These are phyloP conservation scores for Cryptococcus wingfieldii DNA, from an alignment of 1,284 basidiomycete species.

Conservation along the genomic window DNA sequence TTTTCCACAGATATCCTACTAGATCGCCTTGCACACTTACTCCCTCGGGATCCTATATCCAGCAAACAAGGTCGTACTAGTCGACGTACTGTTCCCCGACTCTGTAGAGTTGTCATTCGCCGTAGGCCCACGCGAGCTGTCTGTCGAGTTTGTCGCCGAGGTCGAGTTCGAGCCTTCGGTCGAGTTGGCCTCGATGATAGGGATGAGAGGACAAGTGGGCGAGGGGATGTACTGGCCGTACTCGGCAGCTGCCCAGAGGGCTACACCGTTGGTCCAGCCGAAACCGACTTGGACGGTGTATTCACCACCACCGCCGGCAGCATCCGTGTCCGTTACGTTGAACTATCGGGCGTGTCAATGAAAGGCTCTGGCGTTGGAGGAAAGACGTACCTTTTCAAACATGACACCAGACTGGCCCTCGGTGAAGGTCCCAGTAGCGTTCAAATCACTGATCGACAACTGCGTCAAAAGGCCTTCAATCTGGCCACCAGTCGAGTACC, in stretches of 20 bases:
- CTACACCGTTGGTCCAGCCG: slow-evolving; percentile 87
- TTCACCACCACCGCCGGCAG: slow-evolving; percentile 78
- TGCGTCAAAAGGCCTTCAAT: slow-evolving; percentile 65
- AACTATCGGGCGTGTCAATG: slow-evolving; percentile 27
- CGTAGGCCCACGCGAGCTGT: slow-evolving; percentile 9
- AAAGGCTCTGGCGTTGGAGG: background rate
- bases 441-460: slow-evolving; percentile 66
- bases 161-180: slow-evolving; percentile 10
- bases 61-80: slow-evolving; percentile 7
- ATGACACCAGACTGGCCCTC: slow-evolving; percentile 55
- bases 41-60: slow-evolving; percentile 17
- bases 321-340: slow-evolving; percentile 64
- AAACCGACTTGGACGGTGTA: slow-evolving; percentile 55
- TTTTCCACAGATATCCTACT: background rate
- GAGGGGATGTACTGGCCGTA: slow-evolving; percentile 63
- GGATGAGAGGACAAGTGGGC: slow-evolving; percentile 62
- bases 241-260: slow-evolving; percentile 65
- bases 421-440: slow-evolving; percentile 58
- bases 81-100: background rate
- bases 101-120: slow-evolving; percentile 7
- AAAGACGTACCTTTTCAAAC: slow-evolving; percentile 66
- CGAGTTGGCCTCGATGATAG: slow-evolving; percentile 43
- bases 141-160: background rate
- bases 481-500: slow-evolving; percentile 73
- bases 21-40: background rate